These are phyloP conservation scores for Entomortierella lignicola DNA, from an alignment of 192 early-diverging fungal genomes.

Conservation along the genomic window DNA sequence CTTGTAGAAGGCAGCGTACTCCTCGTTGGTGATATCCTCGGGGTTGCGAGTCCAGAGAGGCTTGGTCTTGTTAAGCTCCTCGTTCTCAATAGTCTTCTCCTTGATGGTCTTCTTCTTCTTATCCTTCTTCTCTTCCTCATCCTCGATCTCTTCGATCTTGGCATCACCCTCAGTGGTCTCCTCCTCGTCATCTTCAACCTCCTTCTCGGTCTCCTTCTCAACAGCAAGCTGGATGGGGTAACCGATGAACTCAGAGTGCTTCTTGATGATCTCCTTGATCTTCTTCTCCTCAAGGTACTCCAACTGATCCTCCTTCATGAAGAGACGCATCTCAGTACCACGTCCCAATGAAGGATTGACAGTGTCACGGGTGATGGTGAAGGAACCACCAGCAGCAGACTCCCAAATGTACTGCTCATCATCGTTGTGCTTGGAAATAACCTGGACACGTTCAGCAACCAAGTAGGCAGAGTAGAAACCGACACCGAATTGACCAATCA, in stretches of 20 bases:
- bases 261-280: slow-evolving; percentile 99
- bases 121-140: slow-evolving; percentile 81
- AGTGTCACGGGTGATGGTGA: slow-evolving; percentile 96
- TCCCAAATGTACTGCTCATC: slow-evolving; percentile 98
- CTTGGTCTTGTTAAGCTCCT: slow-evolving; percentile 99
- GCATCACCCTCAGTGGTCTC: slow-evolving; percentile 76
- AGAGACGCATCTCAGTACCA: slow-evolving; percentile 94
- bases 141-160: slow-evolving; percentile 86
- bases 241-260: slow-evolving; percentile 99
- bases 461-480: slow-evolving; percentile 99
- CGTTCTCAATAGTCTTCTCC: slow-evolving; percentile 84
- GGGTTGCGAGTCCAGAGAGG: slow-evolving; percentile 99
- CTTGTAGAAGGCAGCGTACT: slow-evolving; percentile 99
- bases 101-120: slow-evolving; percentile 87
- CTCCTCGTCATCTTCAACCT: slow-evolving; percentile 92
- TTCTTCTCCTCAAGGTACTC: slow-evolving; percentile 99
- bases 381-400: slow-evolving; percentile 88
- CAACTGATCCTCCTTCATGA: slow-evolving; percentile 98
- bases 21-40: slow-evolving; percentile 94
- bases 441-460: slow-evolving; percentile 96
- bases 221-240: slow-evolving; percentile 98
- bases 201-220: slow-evolving; percentile 98
- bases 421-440: slow-evolving; percentile 98
- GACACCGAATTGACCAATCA: slow-evolving; percentile 99
- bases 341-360: slow-evolving; percentile 91